These are phyloP conservation scores for Apophysomyces ossiformis DNA, from an alignment of 371 early-diverging fungal genomes.

Conservation along the genomic window DNA sequence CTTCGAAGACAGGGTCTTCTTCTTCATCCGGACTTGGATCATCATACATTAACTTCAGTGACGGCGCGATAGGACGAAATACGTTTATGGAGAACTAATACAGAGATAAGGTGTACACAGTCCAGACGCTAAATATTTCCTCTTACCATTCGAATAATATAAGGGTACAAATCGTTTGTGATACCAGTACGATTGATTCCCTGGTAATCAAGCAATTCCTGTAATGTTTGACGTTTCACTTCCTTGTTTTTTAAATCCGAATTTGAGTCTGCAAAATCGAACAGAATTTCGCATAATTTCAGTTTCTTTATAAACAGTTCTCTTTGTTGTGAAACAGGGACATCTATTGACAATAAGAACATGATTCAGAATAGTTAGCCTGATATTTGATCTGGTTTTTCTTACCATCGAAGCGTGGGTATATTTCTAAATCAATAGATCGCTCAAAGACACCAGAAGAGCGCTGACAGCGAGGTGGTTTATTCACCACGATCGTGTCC, in stretches of 20 bases:
- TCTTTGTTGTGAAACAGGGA: constrained; percentile 71
- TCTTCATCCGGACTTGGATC: constrained; percentile 96
- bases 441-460: constrained; percentile 85
- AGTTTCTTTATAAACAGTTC: constrained; percentile 89
- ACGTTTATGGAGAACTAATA: constrained; percentile 85
- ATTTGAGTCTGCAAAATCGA: constrained; percentile 93
- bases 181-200: constrained; percentile 85
- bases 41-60: constrained; percentile 71
- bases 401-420: constrained; percentile 79
- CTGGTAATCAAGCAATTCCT: constrained; percentile 93
- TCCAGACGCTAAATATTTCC: not conserved
- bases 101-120: not conserved
- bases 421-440: constrained; percentile 79
- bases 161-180: constrained; percentile 88
- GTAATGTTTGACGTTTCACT: constrained; percentile 89
- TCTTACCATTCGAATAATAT: constrained; percentile 90
- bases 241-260: constrained; percentile 92
- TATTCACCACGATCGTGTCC: constrained; percentile 80
- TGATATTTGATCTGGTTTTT: too few relatives aligned
- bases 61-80: constrained; percentile 94
- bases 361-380: not conserved
- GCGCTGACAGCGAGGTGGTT: constrained; percentile 83
- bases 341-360: constrained; percentile 60
- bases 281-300: constrained; percentile 86
- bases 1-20: constrained; percentile 94